phyloP scores from a whole-genome alignment of 371 early-diverging fungal species.

The Saksenaea vasiformis region DNA sequence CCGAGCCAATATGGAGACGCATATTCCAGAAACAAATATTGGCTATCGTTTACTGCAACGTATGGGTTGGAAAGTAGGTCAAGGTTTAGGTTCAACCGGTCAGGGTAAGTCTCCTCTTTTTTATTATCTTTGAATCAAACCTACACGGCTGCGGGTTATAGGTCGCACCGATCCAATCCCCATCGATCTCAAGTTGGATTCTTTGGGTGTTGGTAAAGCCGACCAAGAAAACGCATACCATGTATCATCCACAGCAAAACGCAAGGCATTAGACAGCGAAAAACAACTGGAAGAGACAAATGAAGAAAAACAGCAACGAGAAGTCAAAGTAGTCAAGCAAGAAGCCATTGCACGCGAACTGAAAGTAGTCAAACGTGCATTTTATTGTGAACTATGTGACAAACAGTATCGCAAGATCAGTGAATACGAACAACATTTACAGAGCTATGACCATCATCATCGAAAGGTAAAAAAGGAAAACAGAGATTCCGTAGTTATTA shows the following conservation, averaged over 20 bases:
- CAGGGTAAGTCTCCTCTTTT: neutral
- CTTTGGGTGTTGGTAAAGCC: slow-evolving; percentile 67
- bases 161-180: slow-evolving; percentile 71
- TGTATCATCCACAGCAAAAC: slow-evolving; percentile 58
- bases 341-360: slow-evolving; percentile 60
- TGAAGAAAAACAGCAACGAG: slow-evolving; percentile 45
- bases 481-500: neutral
- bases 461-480: slow-evolving; percentile 47
- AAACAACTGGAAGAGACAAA: slow-evolving; percentile 70
- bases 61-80: slow-evolving; percentile 50
- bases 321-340: slow-evolving; percentile 47
- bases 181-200: slow-evolving; percentile 60
- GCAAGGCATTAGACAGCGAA: slow-evolving; percentile 62
- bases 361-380: slow-evolving; percentile 65
- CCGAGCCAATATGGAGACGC: neutral
- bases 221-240: slow-evolving; percentile 55
- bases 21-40: neutral
- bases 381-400: slow-evolving; percentile 78
- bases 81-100: slow-evolving; percentile 36
- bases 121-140: neutral
- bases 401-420: slow-evolving; percentile 77
- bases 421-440: slow-evolving; percentile 77
- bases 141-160: slow-evolving; percentile 13
- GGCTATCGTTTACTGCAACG: slow-evolving; percentile 38
- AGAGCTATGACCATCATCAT: slow-evolving; percentile 82